phyloP scores from a whole-genome alignment of 1,139 yeast genomes.

The Nakaseomyces uthaithaninus region DNA sequence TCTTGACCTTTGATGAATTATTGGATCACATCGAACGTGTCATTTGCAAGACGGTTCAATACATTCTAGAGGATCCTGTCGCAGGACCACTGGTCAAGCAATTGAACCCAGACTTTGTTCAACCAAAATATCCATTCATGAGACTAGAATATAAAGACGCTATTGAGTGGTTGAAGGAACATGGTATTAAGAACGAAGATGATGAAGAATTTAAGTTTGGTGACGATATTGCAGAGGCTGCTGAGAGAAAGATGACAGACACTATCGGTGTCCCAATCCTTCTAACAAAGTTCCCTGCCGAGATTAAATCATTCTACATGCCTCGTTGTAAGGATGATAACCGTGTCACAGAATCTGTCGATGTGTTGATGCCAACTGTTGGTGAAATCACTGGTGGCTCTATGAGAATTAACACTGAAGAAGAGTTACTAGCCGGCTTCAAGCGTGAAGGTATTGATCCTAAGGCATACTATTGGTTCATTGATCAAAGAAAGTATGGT shows the following conservation, averaged over 20 bases:
- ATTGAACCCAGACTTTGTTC: constrained; percentile 81
- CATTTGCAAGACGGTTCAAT: constrained; percentile 59
- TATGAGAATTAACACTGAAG: constrained; percentile 83
- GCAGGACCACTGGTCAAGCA: constrained; percentile 85
- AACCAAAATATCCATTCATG: constrained; percentile 80
- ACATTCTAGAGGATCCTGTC: constrained; percentile 78
- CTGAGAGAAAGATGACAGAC: constrained; percentile 98
- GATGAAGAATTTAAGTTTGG: constrained; percentile 90
- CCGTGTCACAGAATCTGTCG: constrained; percentile 95
- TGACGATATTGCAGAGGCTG: constrained; percentile 98
- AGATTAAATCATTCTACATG: constrained; percentile 97
- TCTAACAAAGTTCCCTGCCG: constrained; percentile 91
- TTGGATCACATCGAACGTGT: constrained; percentile 77
- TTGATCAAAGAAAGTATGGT: constrained; percentile 93
- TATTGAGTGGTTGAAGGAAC: constrained; percentile 92
- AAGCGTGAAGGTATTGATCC: constrained; percentile 84
- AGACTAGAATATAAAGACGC: constrained; percentile 90
- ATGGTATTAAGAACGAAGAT: constrained; percentile 87
- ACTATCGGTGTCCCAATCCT: constrained; percentile 85
- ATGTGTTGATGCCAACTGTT: constrained; percentile 96
- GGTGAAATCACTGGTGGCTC: constrained; percentile 99
- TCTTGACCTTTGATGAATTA: constrained; percentile 78
- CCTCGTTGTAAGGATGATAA: constrained; percentile 82
- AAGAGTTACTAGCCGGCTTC: constrained; percentile 82
- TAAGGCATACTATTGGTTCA: constrained; percentile 85